Percentiles rank a stretch among this genome's conserved stretches.
phyloP scores from a whole-genome alignment of 2,329 filamentous ascomycete genomes.

The Xylariaceae sp. region DNA sequence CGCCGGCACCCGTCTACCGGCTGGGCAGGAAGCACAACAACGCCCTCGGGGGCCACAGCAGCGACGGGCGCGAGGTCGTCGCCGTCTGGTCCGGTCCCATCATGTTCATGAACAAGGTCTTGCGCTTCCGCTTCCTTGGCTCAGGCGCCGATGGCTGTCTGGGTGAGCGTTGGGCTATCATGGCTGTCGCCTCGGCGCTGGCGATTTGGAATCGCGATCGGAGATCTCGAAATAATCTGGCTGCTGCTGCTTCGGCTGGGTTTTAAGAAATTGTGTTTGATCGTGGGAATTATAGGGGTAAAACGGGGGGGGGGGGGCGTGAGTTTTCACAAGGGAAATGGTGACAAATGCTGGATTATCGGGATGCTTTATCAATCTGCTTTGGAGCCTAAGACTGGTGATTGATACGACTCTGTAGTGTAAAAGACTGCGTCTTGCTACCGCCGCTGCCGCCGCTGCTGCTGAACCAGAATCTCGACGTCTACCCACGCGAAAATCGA shows the following conservation, averaged over 20 bases:
- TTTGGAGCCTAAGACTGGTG: neutral
- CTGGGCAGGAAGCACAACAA: neutral
- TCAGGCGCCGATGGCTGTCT: slow-evolving; percentile 35
- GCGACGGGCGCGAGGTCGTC: slow-evolving; percentile 39
- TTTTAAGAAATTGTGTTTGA: neutral
- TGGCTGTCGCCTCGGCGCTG: slow-evolving; percentile 38
- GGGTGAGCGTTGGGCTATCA: slow-evolving; percentile 39
- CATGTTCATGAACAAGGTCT: slow-evolving; percentile 32
- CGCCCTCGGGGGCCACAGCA: slow-evolving; percentile 9
- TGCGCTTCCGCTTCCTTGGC: slow-evolving; percentile 38
- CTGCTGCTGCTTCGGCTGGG: neutral
- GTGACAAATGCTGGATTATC: neutral
- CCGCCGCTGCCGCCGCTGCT: no score
- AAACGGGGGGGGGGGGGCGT: neutral
- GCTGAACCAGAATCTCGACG: neutral
- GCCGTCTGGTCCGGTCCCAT: slow-evolving; percentile 31
- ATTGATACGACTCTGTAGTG: neutral
- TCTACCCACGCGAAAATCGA: neutral
- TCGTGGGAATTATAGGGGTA: neutral
- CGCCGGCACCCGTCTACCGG: neutral
- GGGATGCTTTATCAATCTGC: neutral
- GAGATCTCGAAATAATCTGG: neutral
- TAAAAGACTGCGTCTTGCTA: no score
- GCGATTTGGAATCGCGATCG: slow-evolving; percentile 27
- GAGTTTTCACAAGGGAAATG: neutral